Evolutionary conservation across 805 yeast genomes (phyloP).

Genomic region (Pichia gijzeniarum): DNA sequence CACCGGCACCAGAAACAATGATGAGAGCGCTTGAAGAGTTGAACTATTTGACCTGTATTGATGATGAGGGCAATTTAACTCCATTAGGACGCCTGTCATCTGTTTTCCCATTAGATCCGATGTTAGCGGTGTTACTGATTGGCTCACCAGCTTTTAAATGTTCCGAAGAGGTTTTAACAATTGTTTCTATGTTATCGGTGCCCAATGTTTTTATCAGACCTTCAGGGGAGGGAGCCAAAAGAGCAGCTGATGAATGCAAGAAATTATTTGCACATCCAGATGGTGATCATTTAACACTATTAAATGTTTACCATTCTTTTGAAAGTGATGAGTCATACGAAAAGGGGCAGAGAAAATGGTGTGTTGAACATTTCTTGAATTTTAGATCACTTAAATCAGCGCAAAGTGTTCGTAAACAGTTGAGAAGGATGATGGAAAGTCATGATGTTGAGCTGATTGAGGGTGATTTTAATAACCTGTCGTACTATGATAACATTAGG

Average conservation of each 20-base stretch:
- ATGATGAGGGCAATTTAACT: slow-evolving; percentile 88
- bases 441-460: slow-evolving; percentile 68
- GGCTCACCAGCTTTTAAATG: slow-evolving; percentile 81
- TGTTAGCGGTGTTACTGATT: slow-evolving; percentile 87
- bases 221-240: slow-evolving; percentile 71
- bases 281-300: slow-evolving; percentile 88
- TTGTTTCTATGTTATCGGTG: slow-evolving; percentile 86
- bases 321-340: slow-evolving; percentile 64
- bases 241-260: slow-evolving; percentile 89
- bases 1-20: slow-evolving; percentile 99
- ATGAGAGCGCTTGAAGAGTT: slow-evolving; percentile 97
- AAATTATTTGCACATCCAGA: slow-evolving; percentile 83
- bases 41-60: slow-evolving; percentile 81
- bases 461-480: slow-evolving; percentile 57
- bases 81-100: slow-evolving; percentile 86
- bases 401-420: slow-evolving; percentile 79
- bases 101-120: slow-evolving; percentile 92
- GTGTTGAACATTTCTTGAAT: slow-evolving; percentile 82
- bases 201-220: slow-evolving; percentile 96
- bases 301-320: slow-evolving; percentile 85
- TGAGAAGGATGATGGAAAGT: slow-evolving; percentile 75
- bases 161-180: slow-evolving; percentile 80
- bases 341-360: slow-evolving; percentile 73
- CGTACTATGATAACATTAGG: slow-evolving; percentile 70
- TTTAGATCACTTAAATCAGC: slow-evolving; percentile 81